Evolutionary conservation across 148 eudicot genomes (phyloP).

Genomic region (Polygonum aviculare): DNA sequence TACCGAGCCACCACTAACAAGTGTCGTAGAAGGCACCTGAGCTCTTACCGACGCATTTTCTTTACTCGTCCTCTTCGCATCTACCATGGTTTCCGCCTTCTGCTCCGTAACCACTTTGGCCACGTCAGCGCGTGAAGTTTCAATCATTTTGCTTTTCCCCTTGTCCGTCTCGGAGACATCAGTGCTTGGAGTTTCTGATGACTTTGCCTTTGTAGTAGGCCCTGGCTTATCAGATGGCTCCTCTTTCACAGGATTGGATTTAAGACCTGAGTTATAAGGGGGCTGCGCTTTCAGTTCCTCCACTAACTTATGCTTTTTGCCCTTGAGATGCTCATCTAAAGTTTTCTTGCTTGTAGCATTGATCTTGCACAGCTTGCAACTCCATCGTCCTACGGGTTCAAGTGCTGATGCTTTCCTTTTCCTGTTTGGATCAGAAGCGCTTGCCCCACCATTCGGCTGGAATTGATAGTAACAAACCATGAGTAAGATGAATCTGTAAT

Average conservation of each 20-base stretch:
- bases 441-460: constrained; percentile 45
- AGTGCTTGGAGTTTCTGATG: background rate
- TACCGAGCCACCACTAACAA: background rate
- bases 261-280: constrained; percentile 23
- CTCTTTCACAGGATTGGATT: constrained; percentile 29
- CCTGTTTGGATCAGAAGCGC: constrained; percentile 36
- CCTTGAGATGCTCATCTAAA: constrained; percentile 44
- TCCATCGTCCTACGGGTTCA: constrained; percentile 34
- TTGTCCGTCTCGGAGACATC: background rate
- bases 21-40: background rate
- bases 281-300: constrained; percentile 24
- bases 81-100: background rate
- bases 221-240: constrained; percentile 8
- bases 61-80: background rate
- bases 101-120: background rate
- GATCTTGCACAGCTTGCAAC: constrained; percentile 52
- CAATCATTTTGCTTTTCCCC: background rate
- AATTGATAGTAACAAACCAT: constrained; percentile 16
- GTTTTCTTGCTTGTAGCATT: constrained; percentile 39
- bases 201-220: background rate
- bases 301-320: constrained; percentile 57
- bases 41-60: background rate
- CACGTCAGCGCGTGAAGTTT: background rate
- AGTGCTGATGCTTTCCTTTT: constrained; percentile 29
- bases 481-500: constrained; percentile 12